Evolutionary conservation across 257 asterid species (phyloP), one percentile per base, ranked within the genome.

Genomic region (Solanum corneliomulleri): DNA sequence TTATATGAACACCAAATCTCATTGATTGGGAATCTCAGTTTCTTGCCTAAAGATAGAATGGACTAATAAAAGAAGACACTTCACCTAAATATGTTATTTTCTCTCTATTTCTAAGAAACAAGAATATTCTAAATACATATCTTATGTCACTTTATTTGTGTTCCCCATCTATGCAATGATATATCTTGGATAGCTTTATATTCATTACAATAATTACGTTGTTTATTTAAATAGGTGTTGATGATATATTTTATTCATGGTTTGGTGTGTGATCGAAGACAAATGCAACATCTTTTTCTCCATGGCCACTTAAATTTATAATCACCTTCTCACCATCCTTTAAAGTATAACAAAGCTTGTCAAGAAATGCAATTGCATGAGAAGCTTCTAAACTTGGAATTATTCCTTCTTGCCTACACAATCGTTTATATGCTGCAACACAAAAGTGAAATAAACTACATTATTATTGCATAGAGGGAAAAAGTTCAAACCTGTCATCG

Each of bases 351-450:
- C 98, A 95, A 86, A 95, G 95, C 16, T 92, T 92, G 44, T 42
- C 90, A 0, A 96, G 94, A 89, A 91, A 91, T 2, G 99, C 98
- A 70, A 96, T 84, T 13, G 98, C 98, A 23, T 96, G 98, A 44
- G 94, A 92, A 4, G 98, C 85, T 90, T 96, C 99, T 76, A 96
- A 86, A 2, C 96, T 96, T 2, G 96, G 98, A 23, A 89, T n/a
- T 88, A 95, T 95, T 10, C 98, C 98, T 91, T 96, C 97, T 84
- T 94, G 82, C 29, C 90, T 88, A 76, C 92, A 93, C 56, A 95
- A 15, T 71, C 92, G 44, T 56, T 87, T 81, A 47, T 89, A 94
- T 15, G 97, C 98, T 95, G 93, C 92, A 69, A 25, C 1, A 3
- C 25, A 35, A 31, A 47, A 52, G 75, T 3, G 14, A 70, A 69